Evolutionary conservation across 202 grass and related monocot genomes (phyloP), one percentile per base, ranked within the genome.

Genomic region (Schoenoplectus tabernaemontani): DNA sequence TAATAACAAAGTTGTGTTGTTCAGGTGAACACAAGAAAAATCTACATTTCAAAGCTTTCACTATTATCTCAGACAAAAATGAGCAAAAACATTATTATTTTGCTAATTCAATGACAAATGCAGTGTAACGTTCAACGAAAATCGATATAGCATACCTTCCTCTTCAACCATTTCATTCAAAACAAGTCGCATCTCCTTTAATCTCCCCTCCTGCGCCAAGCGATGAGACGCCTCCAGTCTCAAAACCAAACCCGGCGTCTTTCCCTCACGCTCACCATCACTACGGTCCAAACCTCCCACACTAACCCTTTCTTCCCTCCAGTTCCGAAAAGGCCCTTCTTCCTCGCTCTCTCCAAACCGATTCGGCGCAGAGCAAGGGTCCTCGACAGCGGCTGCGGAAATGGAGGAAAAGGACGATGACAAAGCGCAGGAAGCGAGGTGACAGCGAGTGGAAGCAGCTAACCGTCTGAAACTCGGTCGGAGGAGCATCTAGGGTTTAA

Each of bases 401-500:
- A 32, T 59, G n/a, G 76, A 83, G 4, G 51, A 79, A 4, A 82
- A 20, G 5, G 6, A 48, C 47, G 46, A 66, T 13, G 10, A 5
- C 7, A 24, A 37, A 10, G 82, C 4, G 41, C 17, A 16, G 32
- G 48, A 24, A 48, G 64, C 1, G 8, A 11, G 77, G 64, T 43
- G 77, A 23, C 23, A 74, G 74, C 87, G 75, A 24, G 30, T 43
- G 15, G 77, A 63, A 65, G 41, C 24, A 39, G 28, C 4, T 51
- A 30, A 47, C 46, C 76, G 63, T 80, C 76, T 82, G 20, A 85
- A 80, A 66, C 57, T 81, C 26, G 76, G 79, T 78, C 76, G 84
- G 78, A 84, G 86, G 82, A 74, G 82, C 91, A 93, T 93, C 79
- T 84, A 87, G 86, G 43, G 8, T 81, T 76, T 77, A 80, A 53